A percentile compares a stretch with the other conserved stretches of the same genome.
These are phyloP conservation scores for Penicillium paxilli DNA, from an alignment of 495 filamentous ascomycete species.

Conservation along the genomic window DNA sequence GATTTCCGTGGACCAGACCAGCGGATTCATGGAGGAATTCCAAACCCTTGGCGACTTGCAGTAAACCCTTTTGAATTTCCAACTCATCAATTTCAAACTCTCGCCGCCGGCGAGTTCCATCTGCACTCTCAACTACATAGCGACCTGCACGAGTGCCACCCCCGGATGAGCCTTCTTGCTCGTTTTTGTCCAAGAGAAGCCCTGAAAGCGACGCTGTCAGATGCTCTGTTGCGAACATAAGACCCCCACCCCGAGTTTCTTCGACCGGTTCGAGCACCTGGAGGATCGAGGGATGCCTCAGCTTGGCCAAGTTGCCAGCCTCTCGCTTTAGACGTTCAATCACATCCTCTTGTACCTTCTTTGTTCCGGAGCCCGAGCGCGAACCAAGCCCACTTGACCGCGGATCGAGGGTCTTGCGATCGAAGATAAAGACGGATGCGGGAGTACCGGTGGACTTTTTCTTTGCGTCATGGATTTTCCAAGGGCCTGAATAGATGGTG, in stretches of 20 bases:
- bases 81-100: conserved; percentile 96
- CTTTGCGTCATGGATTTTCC: conserved; percentile 97
- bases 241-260: conserved; percentile 82
- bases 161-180: conserved; percentile 64
- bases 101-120: conserved; percentile 69
- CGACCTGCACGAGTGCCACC: conserved; percentile 71
- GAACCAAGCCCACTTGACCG: conserved; percentile 58
- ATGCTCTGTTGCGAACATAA: conserved; percentile 93
- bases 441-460: conserved; percentile 88
- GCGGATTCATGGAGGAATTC: conserved; percentile 98
- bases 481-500: conserved; percentile 77
- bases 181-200: conserved; percentile 84
- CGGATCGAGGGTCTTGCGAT: conserved; percentile 78
- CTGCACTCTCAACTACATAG: conserved; percentile 78
- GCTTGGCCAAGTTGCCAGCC: conserved; percentile 77
- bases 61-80: conserved; percentile 92
- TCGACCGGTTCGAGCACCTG: conserved; percentile 95
- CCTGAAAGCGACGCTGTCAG: conserved; percentile 86
- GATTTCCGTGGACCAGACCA: conserved; percentile 86
- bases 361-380: conserved; percentile 66
- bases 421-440: conserved; percentile 93
- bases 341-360: conserved; percentile 81
- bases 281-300: conserved; percentile 88
- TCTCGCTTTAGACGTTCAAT: conserved; percentile 89
- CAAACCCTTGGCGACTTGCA: conserved; percentile 90